Evolutionary conservation across 192 early-diverging fungal genomes (phyloP), one percentile per base, ranked within the genome.

Genomic region (Podila clonocystis): DNA sequence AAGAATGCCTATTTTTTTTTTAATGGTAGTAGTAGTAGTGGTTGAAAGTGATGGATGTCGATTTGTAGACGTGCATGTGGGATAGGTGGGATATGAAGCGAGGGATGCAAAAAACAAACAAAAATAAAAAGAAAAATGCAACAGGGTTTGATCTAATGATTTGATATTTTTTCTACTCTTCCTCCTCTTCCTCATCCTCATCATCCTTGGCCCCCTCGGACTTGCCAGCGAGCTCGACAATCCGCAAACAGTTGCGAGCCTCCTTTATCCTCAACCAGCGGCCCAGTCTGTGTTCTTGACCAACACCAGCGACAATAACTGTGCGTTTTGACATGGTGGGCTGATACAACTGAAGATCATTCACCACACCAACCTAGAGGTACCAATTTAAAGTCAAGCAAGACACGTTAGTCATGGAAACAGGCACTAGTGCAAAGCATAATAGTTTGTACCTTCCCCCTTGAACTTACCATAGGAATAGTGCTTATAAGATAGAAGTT

Each of bases 271-370:
- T 91, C 67, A 89, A 87, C 98, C 98, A 99, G 55, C 98, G 90
- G 13, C 98, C 98, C 49, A 95, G 71, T 70, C 89, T 88, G 69
- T 95, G 94, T 83, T 99, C 98, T 76, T 96, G 94, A 24, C 97
- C 97, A 45, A 93, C 82, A 7, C 89, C 97, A 2, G 88, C 90
- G 4, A 90, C 89, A 45, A 99, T 67, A 41, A 84, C 45, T 13
- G 85, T 88, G 52, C 73, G 77, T 50, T 83, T 83, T 15, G 76
- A 75, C 26, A 85, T 74, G 12, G 60, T 72, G 20, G 84, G 76
- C 52, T 72, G 64, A 29, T 79, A 79, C 33, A 79, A 28, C 58
- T 79, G 76, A 67, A 79, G 70, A 31, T 72, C 76, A 38, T 79
- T 79, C 30, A 79, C 70, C 19, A 79, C 58, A 38, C 76, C 76